These are phyloP conservation scores for Aspergillus sclerotialis DNA, from an alignment of 2,329 filamentous ascomycete species.

Conservation along the genomic window DNA sequence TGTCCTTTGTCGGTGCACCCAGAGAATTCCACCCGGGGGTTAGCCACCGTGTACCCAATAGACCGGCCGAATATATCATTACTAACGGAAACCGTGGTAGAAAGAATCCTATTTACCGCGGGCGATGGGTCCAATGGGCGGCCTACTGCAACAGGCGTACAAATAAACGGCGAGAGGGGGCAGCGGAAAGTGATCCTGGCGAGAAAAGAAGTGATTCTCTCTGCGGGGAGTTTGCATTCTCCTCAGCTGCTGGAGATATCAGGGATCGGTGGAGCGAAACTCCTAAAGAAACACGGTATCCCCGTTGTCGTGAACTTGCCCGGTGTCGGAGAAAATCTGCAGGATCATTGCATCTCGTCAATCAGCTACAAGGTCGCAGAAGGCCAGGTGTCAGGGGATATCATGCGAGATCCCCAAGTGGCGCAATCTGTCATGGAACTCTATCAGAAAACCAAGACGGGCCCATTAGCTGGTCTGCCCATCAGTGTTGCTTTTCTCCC, in stretches of 20 bases:
- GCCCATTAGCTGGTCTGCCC: conserved; percentile 17
- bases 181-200: conserved; percentile 19
- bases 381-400: conserved; percentile 16
- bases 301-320: conserved; percentile 37
- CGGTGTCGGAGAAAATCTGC: conserved; percentile 45
- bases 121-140: conserved; percentile 18
- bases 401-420: conserved; percentile 12
- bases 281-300: conserved; percentile 38
- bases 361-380: conserved; percentile 17
- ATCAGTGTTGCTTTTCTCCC: conserved; percentile 11
- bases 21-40: conserved; percentile 22
- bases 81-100: conserved; percentile 40
- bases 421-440: conserved; percentile 14
- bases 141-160: conserved; percentile 12
- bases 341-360: conserved; percentile 34
- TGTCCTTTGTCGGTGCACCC: conserved; percentile 26
- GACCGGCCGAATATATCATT: conserved; percentile 40
- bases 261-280: conserved; percentile 47
- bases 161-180: conserved; percentile 14
- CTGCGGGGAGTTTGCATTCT: conserved; percentile 51
- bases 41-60: conserved; percentile 34
- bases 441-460: conserved; percentile 17
- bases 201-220: conserved; percentile 50
- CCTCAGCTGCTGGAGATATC: conserved; percentile 55
- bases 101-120: conserved; percentile 36